These are phyloP conservation scores for Heterobasidion annosum DNA, from an alignment of 1,284 basidiomycete species.

Conservation along the genomic window DNA sequence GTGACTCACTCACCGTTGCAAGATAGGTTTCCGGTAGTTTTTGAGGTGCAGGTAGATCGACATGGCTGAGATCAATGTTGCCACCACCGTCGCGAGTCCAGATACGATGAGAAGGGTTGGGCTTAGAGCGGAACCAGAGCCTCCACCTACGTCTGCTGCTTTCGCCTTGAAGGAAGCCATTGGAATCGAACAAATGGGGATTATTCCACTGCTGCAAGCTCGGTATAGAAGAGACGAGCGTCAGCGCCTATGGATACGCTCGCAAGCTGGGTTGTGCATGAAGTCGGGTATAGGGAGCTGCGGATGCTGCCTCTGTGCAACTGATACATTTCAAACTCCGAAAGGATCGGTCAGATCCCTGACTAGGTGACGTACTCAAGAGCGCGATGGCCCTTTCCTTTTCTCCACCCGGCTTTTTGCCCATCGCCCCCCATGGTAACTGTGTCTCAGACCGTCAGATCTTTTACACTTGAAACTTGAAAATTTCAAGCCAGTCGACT, in stretches of 20 bases:
- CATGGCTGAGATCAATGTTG: slow-evolving; percentile 73
- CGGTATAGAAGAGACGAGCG: not conserved
- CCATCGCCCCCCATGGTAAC: too few species aligned
- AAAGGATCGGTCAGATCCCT: not conserved
- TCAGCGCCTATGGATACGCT: not conserved
- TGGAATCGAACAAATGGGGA: too few species aligned
- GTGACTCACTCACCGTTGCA: slow-evolving; percentile 53
- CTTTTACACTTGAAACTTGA: too few species aligned
- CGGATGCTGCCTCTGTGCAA: too few species aligned
- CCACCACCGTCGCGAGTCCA: slow-evolving; percentile 55
- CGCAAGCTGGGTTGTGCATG: not conserved
- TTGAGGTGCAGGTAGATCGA: slow-evolving; percentile 88
- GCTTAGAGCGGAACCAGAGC: slow-evolving; percentile 37
- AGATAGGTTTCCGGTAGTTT: slow-evolving; percentile 77
- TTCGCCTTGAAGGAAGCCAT: not conserved
- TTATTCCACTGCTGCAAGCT: too few species aligned
- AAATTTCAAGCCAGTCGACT: too few species aligned
- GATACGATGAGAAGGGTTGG: slow-evolving; percentile 50
- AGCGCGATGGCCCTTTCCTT: not conserved
- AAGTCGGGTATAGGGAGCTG: too few species aligned
- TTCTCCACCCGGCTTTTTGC: too few species aligned
- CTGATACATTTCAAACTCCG: not conserved
- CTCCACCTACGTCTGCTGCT: slow-evolving; percentile 11
- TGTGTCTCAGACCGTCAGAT: too few species aligned
- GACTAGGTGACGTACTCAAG: not conserved